Percentiles rank a stretch among this genome's conserved stretches.
These are phyloP conservation scores for Vitis riparia DNA, from an alignment of 164 flowering plant genomes.

Conservation along the genomic window DNA sequence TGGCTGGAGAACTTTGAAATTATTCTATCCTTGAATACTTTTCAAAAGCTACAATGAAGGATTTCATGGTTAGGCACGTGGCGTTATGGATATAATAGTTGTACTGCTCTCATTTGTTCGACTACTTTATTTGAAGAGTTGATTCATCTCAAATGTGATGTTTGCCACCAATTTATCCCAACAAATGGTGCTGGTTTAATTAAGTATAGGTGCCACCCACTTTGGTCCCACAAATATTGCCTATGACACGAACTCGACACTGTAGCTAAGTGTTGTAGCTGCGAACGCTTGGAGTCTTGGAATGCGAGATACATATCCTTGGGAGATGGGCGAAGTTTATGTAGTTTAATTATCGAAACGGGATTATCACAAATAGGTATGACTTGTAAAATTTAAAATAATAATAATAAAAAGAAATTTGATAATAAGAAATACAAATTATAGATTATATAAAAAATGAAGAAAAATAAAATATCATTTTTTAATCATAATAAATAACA, in stretches of 20 bases:
- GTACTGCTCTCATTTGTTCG: too few relatives aligned
- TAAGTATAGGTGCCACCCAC: slow-evolving; percentile 92
- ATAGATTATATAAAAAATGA: too few relatives aligned
- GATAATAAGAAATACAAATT: too few relatives aligned
- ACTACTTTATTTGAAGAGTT: slow-evolving; percentile 35
- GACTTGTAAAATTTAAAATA: too few relatives aligned
- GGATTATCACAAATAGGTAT: too few relatives aligned
- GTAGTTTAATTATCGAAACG: slow-evolving; percentile 6
- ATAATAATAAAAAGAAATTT: too few relatives aligned
- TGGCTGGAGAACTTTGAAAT: slow-evolving; percentile 89
- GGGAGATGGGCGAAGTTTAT: slow-evolving; percentile 84
- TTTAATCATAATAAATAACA: too few relatives aligned
- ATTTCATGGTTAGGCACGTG: slow-evolving; percentile 67
- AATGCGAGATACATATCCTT: slow-evolving; percentile 59
- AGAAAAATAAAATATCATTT: too few relatives aligned
- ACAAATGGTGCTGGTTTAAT: slow-evolving; percentile 87
- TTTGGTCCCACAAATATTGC: slow-evolving; percentile 92
- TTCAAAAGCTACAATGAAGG: slow-evolving; percentile 67
- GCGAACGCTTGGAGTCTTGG: slow-evolving; percentile 94
- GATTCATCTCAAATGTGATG: slow-evolving; percentile 96
- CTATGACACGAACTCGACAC: slow-evolving; percentile 88
- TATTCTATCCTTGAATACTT: slow-evolving; percentile 83
- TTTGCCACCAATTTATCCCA: slow-evolving; percentile 90
- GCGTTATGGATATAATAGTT: neutral
- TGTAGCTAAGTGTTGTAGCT: slow-evolving; percentile 45